Evolutionary conservation across 2,329 filamentous ascomycete genomes (phyloP), one percentile per base, ranked within the genome.

Genomic region (Xylaria digitata): DNA sequence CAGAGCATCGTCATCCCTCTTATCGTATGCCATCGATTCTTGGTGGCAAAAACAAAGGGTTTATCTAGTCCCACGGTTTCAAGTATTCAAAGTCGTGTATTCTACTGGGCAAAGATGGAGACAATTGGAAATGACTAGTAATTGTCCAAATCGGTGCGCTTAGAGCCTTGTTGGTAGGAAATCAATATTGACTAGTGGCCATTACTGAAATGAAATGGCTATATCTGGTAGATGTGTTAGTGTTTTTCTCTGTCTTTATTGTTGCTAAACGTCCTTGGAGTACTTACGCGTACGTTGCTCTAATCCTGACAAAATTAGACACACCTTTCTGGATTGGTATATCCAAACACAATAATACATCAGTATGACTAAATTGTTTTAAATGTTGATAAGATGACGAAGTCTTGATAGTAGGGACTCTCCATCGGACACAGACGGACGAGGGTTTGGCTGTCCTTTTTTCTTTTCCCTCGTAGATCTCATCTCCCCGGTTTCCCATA

Each of bases 401-500:
- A 50, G 45, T 34, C 32, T 23, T 61, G 45, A 34, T 57, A 48
- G 7, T 46, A 21, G 50, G 7, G 37, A 53, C 6, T 40, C n/a
- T 52, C 49, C 5, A 58, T 43, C 21, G 15, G 61, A 26, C 6
- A 45, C 26, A 17, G 21, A 58, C 37, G 7, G 19, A n/a, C 45
- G 19, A 34, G 15, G 30, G 32, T 23, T 50, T 32, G 42, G 26
- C 43, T 26, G 42, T 46, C 49, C 49, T n/a, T 11, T 19, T 57
- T 62, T 49, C 13, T 19, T 49, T 37, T 43, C 9, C 17, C 54
- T 34, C 19, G 37, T 13, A 55, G 48, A 63, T 57, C 55, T 67
- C 43, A 34, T 40, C 8, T 26, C 30, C 13, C 37, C 37, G 32
- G 3, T 54, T 49, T 63, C 54, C 61, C 59, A 69, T 70, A 62